Base-by-base conservation (phyloP, 108 stramenopile genomes). In the Epithemia pelagica region DNA sequence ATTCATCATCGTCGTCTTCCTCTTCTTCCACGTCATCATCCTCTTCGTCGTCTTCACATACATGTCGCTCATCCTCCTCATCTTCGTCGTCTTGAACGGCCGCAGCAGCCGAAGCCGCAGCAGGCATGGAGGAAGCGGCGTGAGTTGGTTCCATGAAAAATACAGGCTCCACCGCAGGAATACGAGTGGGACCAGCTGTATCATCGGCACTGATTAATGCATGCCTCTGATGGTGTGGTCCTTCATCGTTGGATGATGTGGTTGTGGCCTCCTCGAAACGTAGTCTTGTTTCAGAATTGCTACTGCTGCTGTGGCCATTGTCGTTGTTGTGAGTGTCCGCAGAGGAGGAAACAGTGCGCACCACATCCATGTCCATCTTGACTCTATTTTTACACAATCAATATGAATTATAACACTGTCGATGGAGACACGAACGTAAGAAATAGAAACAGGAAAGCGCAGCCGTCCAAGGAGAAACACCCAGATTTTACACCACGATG, bases 1-100 rank as follows among this genome's bases (percentile, higher is more conserved):
- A 78, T 51, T 91, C 86, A 52, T 77, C 77, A 22, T 79, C 82
- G 24, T 77, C 72, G 33, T 86, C 79, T 2, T 78, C 74, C 56
- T 46, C 37, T 5, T 46, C 37, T 46, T 46, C 37, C 15, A 46
- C 37, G 37, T 46, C 15, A 46, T 46, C 10, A 46, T 46, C 10
- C 5, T 15, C 10, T 5, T 46, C 10, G 15, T 46, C 37, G 15
- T 46, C 37, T 46, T 46, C 37, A n/a, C n/a, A n/a, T n/a, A n/a
- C n/a, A n/a, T n/a, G n/a, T n/a, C n/a, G n/a, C 37, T 10, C 37
- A 15, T 46, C 37, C 5, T 46, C 5, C 5, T 46, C 37, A 10
- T 46, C 37, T 46, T 46, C 37, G 10, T 46, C 37, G 15, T 46
- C 37, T 46, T 46, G 37, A 5, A 46, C 37, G 37, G 37, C 37